Conservation (phyloP, 2,329 filamentous ascomycete species). For the Ophiostoma ips region DNA sequence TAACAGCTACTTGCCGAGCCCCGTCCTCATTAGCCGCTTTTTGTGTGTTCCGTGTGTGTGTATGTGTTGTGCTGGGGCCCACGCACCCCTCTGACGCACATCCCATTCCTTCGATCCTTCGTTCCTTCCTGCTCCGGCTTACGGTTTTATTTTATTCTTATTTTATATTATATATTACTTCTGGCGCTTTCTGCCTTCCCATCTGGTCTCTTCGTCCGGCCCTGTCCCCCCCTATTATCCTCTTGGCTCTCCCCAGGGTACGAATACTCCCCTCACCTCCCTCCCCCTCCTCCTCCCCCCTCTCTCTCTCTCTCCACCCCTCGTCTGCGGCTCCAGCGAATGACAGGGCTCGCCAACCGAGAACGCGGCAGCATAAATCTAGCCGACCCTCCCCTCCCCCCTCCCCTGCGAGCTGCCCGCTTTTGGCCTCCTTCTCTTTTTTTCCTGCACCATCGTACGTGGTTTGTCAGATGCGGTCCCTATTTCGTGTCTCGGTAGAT, state of each 20-base stretch:
- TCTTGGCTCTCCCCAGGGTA: background rate
- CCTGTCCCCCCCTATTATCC: background rate
- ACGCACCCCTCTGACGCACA: conserved; percentile 1
- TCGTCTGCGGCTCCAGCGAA: conserved; percentile 2
- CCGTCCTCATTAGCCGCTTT: conserved; percentile 19
- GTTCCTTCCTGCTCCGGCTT: too few relatives aligned
- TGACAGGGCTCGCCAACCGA: conserved; percentile 1
- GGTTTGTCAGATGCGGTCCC: too few relatives aligned
- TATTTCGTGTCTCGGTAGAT: too few relatives aligned
- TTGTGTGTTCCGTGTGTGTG: too few relatives aligned
- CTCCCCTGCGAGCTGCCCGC: too few relatives aligned
- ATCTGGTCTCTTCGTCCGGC: conserved; percentile 3
- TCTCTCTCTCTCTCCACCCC: background rate
- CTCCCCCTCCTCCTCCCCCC: too few relatives aligned
- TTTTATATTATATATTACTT: background rate
- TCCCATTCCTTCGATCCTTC: background rate
- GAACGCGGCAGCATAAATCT: conserved; percentile 9
- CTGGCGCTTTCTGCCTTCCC: background rate
- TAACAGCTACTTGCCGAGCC: conserved; percentile 21
- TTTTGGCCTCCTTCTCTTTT: too few relatives aligned
- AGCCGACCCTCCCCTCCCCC: too few relatives aligned
- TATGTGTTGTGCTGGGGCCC: conserved; percentile 15
- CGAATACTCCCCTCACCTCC: too few relatives aligned
- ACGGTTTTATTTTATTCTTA: background rate
- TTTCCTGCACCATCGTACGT: too few relatives aligned